Evolutionary conservation across 1,284 basidiomycete species (phyloP), one percentile per base, ranked within the genome.

Genomic region (Malassezia equina): DNA sequence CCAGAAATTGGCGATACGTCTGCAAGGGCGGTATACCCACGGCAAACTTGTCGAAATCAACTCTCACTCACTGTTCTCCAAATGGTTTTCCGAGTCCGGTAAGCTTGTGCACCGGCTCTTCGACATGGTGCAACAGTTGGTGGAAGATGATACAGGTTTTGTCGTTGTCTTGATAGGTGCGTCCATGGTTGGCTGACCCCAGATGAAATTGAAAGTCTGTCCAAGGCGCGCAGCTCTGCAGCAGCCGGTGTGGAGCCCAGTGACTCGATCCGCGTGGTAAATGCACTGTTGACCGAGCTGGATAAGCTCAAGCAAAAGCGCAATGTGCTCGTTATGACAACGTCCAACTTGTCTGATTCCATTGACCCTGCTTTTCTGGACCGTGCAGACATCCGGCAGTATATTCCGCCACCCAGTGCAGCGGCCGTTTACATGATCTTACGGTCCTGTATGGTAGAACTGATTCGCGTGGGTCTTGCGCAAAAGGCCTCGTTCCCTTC

Each of bases 321-420:
- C 76, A 98, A 98, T 69, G 90, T 91, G 2, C 78, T 98, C 12
- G 85, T 99, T 28, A 87, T 99, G 84, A 86, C 94, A 0, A 99
- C 94, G 0, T 94, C 89, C 55, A 99, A 98, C 75, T 81, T 99
- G 6, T 84, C 86, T 0, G 86, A 89, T 65, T 88, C 91, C 0
- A 98, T 99, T 59, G 93, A 98, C 71, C 83, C 83, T 42, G 94
- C 93, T 0, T 98, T 96, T 71, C 83, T 96, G 50, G 94, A 98
- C 71, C 84, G 94, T 42, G 94, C 91, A 11, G 94, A 99, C 69
- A 90, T 98, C 55, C 84, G 93, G 43, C 90, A 95, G 78, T 94
- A 89, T 69, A 82, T 96, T 32, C 90, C 90, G 56, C 80, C 89
- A 6, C 93, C 93, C 1, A 84, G 90, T 4, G 80, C 84, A 4